phyloP scores from a whole-genome alignment of 2,329 filamentous ascomycete genomes.

The Anthostomella pinea region DNA sequence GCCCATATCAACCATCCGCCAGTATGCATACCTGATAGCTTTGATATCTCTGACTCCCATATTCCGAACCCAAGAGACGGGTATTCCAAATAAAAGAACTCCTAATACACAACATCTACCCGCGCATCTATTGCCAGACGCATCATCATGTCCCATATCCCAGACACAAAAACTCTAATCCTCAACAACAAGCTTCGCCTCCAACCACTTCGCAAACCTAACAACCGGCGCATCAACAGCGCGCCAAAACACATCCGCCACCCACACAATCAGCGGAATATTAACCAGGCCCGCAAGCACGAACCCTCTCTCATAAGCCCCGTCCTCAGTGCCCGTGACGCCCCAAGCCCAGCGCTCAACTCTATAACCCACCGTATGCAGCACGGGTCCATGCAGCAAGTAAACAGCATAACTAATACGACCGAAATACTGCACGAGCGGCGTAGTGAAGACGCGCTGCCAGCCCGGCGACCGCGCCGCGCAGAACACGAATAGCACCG shows the following conservation, averaged over 20 bases:
- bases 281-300: conserved; percentile 45
- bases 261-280: conserved; percentile 52
- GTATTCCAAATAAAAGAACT: no score
- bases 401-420: conserved; percentile 61
- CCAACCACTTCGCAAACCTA: conserved; percentile 54
- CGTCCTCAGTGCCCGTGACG: conserved; percentile 43
- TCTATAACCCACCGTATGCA: conserved; percentile 52
- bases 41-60: neutral
- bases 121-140: no score
- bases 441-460: conserved; percentile 49
- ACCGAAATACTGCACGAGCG: conserved; percentile 55
- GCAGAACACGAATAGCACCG: conserved; percentile 49
- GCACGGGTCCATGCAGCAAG: conserved; percentile 57
- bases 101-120: neutral
- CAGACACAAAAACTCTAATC: neutral
- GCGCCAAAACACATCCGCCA: conserved; percentile 55
- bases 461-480: conserved; percentile 45
- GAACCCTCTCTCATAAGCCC: conserved; percentile 46
- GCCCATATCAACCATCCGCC: no score
- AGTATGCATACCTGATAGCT: no score
- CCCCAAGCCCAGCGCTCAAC: conserved; percentile 48
- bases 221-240: conserved; percentile 55
- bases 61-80: neutral
- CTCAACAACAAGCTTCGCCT: conserved; percentile 33
- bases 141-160: conserved; percentile 1